Percentiles rank a stretch among this genome's conserved stretches.
These are phyloP conservation scores for Phytopythium boreale DNA, from an alignment of 352 stramenopile genomes.

Conservation along the genomic window DNA sequence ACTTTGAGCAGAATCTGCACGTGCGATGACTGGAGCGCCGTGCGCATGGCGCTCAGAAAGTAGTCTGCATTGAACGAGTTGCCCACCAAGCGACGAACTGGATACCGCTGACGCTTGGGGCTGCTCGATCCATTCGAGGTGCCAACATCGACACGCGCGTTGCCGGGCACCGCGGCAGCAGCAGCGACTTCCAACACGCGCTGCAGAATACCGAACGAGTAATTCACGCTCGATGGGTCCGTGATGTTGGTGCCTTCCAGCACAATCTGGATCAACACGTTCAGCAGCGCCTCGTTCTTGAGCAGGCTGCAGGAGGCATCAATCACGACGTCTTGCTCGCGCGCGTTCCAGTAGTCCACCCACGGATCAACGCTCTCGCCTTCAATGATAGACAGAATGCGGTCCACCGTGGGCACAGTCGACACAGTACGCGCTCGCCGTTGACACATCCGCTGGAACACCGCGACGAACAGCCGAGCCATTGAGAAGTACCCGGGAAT, in stretches of 20 bases:
- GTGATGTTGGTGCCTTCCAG: constrained; percentile 83
- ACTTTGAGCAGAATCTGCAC: constrained; percentile 86
- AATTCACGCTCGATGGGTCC: constrained; percentile 79
- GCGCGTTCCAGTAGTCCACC: constrained; percentile 68
- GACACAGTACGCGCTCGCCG: constrained; percentile 45
- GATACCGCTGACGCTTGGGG: constrained; percentile 5
- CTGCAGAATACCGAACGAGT: constrained; percentile 79
- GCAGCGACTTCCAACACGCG: constrained; percentile 63
- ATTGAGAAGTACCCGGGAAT: constrained; percentile 76
- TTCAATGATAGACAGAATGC: constrained; percentile 61
- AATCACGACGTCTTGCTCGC: constrained; percentile 54
- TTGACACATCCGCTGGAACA: constrained; percentile 80
- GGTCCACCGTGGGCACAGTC: constrained; percentile 41
- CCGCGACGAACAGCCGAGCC: constrained; percentile 55
- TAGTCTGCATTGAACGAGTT: constrained; percentile 65
- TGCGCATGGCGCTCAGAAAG: constrained; percentile 69
- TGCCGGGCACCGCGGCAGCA: constrained; percentile 30
- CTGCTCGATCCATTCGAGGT: constrained; percentile 1
- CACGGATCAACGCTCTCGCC: constrained; percentile 55
- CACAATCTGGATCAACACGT: constrained; percentile 78
- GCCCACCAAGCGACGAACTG: constrained; percentile 30
- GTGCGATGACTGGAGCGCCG: constrained; percentile 64
- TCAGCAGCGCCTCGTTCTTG: constrained; percentile 63
- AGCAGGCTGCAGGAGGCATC: constrained; percentile 59
- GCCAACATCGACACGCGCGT: constrained; percentile 15